Evolutionary conservation across 2,329 filamentous ascomycete genomes (phyloP).

Genomic region (Hypoxylon sp.): DNA sequence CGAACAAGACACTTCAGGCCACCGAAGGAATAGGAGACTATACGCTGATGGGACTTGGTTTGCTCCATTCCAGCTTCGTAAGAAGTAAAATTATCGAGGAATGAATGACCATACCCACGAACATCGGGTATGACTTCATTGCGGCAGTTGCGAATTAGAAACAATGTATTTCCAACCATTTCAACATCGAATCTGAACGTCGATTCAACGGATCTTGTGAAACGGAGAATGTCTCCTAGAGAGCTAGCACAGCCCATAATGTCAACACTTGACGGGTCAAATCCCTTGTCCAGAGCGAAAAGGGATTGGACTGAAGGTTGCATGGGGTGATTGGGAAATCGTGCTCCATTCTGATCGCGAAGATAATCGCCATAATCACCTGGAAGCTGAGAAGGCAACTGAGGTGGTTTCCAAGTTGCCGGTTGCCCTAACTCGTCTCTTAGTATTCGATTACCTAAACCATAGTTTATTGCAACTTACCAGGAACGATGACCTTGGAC

Average conservation of each 20-base stretch:
- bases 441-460: constrained; percentile 15
- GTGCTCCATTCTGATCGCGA: constrained; percentile 49
- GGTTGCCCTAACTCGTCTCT: constrained; percentile 44
- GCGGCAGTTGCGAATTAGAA: constrained; percentile 45
- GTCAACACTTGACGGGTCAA: constrained; percentile 45
- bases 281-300: constrained; percentile 40
- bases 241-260: constrained; percentile 49
- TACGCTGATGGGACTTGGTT: constrained; percentile 48
- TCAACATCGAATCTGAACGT: constrained; percentile 49
- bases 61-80: constrained; percentile 15
- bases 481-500: constrained; percentile 47
- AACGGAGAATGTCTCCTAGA: constrained; percentile 49
- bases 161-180: constrained; percentile 48
- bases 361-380: constrained; percentile 44
- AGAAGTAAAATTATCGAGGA: constrained; percentile 47
- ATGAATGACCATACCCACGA: constrained; percentile 47
- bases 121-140: constrained; percentile 46
- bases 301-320: constrained; percentile 46
- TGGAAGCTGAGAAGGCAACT: constrained; percentile 42
- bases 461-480: constrained; percentile 30
- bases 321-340: constrained; percentile 47
- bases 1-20: constrained; percentile 48
- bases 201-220: constrained; percentile 39
- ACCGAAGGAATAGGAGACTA: constrained; percentile 47
- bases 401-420: constrained; percentile 45